A percentile compares a stretch with the other conserved stretches of the same genome.
These are phyloP conservation scores for Carallia brachiata DNA, from an alignment of 345 rosid species.

Conservation along the genomic window DNA sequence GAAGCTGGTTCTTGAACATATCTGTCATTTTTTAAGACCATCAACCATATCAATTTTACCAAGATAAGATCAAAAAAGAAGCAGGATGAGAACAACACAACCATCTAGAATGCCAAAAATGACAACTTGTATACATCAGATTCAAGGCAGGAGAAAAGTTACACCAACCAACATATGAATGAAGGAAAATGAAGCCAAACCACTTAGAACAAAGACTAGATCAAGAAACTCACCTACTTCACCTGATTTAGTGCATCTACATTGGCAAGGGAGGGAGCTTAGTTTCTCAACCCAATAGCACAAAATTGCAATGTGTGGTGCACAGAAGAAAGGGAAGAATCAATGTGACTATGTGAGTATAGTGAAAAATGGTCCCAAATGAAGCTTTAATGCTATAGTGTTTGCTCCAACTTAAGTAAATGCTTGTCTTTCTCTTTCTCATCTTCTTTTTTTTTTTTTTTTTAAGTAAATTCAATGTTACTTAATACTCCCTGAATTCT, in stretches of 20 bases:
- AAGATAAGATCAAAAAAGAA: neutral
- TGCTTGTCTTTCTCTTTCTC: neutral
- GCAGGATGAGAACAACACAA: neutral
- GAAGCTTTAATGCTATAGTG: slow-evolving; percentile 1
- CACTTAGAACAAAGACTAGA: slow-evolving; percentile 12
- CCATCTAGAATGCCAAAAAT: neutral
- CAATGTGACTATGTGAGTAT: neutral
- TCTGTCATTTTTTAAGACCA: slow-evolving; percentile 17
- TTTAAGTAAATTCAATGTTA: slow-evolving; percentile 6
- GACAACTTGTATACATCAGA: neutral
- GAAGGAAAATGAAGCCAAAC: slow-evolving; percentile 12
- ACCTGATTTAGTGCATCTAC: slow-evolving; percentile 25
- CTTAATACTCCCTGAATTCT: slow-evolving; percentile 16
- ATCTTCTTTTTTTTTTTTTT: neutral
- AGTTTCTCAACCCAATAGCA: slow-evolving; percentile 18
- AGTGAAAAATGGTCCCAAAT: slow-evolving; percentile 10
- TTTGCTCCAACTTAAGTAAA: neutral
- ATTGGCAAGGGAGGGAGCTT: slow-evolving; percentile 24
- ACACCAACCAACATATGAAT: slow-evolving; percentile 5
- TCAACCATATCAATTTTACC: neutral
- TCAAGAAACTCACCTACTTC: slow-evolving; percentile 34
- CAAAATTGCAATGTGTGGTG: neutral
- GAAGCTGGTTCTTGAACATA: slow-evolving; percentile 74
- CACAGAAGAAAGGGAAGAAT: slow-evolving; percentile 9
- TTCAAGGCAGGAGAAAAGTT: neutral